These are phyloP conservation scores for Chaetomium cochliodes DNA, from an alignment of 495 filamentous ascomycete genomes.

Conservation along the genomic window DNA sequence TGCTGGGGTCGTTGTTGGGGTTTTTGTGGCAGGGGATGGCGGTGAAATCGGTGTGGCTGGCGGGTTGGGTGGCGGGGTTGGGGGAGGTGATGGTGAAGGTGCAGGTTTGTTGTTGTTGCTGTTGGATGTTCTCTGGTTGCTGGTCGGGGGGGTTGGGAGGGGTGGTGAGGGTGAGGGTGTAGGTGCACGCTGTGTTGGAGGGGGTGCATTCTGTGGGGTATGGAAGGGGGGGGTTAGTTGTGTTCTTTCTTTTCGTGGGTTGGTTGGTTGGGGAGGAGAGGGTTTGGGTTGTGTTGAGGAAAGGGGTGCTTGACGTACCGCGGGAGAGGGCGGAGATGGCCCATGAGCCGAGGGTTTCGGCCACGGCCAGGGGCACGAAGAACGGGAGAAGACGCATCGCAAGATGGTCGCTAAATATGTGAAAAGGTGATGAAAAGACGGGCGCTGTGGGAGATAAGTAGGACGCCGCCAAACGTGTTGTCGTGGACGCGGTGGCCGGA, in stretches of 20 bases:
- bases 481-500: neutral
- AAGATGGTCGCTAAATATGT: neutral
- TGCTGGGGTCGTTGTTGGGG: no score
- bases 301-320: neutral
- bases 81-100: constrained; percentile 24
- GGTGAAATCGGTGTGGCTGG: constrained; percentile 23
- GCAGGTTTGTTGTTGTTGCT: constrained; percentile 5
- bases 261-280: neutral
- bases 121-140: no score
- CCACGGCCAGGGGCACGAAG: neutral
- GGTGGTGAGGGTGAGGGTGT: constrained; percentile 15
- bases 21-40: constrained; percentile 16
- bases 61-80: neutral
- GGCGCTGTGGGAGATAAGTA: neutral
- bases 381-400: neutral
- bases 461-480: no score
- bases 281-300: neutral
- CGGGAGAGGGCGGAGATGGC: constrained; percentile 6
- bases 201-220: constrained; percentile 1
- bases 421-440: neutral
- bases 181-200: constrained; percentile 27
- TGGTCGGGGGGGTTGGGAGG: neutral
- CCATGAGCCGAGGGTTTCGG: constrained; percentile 18
- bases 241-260: neutral
- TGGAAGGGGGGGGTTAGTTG: neutral